These are phyloP conservation scores for Davidsoniella virescens DNA, from an alignment of 2,329 filamentous ascomycete genomes.

Conservation along the genomic window DNA sequence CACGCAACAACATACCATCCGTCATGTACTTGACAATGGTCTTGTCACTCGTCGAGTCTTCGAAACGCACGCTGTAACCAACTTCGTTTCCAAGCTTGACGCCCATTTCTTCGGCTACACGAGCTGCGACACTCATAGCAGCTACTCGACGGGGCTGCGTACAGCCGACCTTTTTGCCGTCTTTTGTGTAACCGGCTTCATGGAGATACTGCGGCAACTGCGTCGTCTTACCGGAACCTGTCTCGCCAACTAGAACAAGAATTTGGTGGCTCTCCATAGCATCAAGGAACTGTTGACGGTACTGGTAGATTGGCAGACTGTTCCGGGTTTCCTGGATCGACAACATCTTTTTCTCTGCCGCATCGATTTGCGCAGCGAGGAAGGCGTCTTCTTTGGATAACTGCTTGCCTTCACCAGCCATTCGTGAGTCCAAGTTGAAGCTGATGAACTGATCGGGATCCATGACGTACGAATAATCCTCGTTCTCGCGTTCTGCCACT, in stretches of 20 bases:
- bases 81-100: slow-evolving; percentile 83
- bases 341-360: slow-evolving; percentile 72
- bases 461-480: slow-evolving; percentile 80
- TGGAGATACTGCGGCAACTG: slow-evolving; percentile 88
- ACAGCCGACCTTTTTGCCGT: slow-evolving; percentile 72
- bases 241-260: slow-evolving; percentile 85
- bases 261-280: slow-evolving; percentile 77
- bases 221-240: slow-evolving; percentile 88
- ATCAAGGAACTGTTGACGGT: slow-evolving; percentile 69
- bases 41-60: slow-evolving; percentile 80
- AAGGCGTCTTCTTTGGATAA: slow-evolving; percentile 65
- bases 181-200: slow-evolving; percentile 77
- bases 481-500: slow-evolving; percentile 54
- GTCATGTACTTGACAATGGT: slow-evolving; percentile 94
- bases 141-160: slow-evolving; percentile 92
- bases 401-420: slow-evolving; percentile 54
- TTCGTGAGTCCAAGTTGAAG: slow-evolving; percentile 59
- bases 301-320: slow-evolving; percentile 77
- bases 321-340: slow-evolving; percentile 87
- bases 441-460: slow-evolving; percentile 79
- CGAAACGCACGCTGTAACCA: slow-evolving; percentile 88
- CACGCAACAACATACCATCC: slow-evolving; percentile 82
- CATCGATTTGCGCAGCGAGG: slow-evolving; percentile 67
- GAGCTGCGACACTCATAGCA: slow-evolving; percentile 91
- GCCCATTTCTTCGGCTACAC: slow-evolving; percentile 87